Percentiles rank a stretch among this genome's conserved stretches.
Conservation (phyloP, 2,329 filamentous ascomycete species). For the Delphinella strobiligena region DNA sequence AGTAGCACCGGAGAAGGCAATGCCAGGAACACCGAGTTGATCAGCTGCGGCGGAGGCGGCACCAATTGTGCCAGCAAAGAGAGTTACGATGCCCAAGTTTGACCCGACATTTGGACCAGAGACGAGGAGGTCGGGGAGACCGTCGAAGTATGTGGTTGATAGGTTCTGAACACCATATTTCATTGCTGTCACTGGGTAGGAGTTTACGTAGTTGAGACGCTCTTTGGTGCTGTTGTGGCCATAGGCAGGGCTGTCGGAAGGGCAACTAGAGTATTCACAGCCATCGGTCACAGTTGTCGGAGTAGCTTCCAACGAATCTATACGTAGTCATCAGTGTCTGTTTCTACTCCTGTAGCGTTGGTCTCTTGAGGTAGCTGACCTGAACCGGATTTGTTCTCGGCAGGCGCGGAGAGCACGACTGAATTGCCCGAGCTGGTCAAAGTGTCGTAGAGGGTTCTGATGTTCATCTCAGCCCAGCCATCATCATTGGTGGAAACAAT, state of each 20-base stretch:
- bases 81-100: conserved; percentile 46
- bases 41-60: conserved; percentile 48
- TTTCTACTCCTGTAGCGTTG: too few species aligned
- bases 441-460: conserved; percentile 47
- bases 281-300: conserved; percentile 36
- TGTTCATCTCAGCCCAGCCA: conserved; percentile 60
- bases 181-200: conserved; percentile 53
- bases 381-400: conserved; percentile 52
- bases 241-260: conserved; percentile 41
- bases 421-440: conserved; percentile 45
- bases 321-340: neutral
- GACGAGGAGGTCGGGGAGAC: conserved; percentile 49
- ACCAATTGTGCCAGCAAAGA: conserved; percentile 57
- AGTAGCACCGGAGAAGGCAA: conserved; percentile 53
- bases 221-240: conserved; percentile 46
- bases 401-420: conserved; percentile 53
- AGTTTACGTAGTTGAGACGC: conserved; percentile 61
- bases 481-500: conserved; percentile 60
- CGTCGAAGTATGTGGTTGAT: conserved; percentile 41
- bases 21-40: conserved; percentile 45
- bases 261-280: conserved; percentile 53
- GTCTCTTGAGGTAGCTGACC: conserved; percentile 18
- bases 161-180: conserved; percentile 49
- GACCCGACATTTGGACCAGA: conserved; percentile 50
- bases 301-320: conserved; percentile 32